Conservation (phyloP, 108 stramenopile genomes). For the Mediolabrus comicus region DNA sequence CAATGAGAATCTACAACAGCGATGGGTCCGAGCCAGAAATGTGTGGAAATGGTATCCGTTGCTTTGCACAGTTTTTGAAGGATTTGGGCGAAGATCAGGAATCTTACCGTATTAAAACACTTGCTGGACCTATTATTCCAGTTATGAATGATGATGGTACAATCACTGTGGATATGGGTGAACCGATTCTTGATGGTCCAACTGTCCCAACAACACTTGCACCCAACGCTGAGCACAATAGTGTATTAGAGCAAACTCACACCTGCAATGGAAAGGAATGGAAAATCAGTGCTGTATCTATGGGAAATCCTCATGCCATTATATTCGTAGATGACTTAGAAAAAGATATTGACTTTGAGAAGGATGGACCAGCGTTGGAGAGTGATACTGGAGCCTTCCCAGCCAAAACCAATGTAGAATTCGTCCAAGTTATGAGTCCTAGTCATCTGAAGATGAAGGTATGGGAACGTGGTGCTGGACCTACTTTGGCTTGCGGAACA, state of each 20-base stretch:
- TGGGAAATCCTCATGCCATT: slow-evolving; percentile 98
- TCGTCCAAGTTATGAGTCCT: slow-evolving; percentile 87
- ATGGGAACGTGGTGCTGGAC: slow-evolving; percentile 97
- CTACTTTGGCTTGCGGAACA: slow-evolving; percentile 97
- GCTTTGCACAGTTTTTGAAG: slow-evolving; percentile 91
- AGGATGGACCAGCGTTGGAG: slow-evolving; percentile 91
- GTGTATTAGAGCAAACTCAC: slow-evolving; percentile 85
- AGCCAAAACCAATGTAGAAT: slow-evolving; percentile 95
- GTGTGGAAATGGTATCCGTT: slow-evolving; percentile 99
- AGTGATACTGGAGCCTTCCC: slow-evolving; percentile 81
- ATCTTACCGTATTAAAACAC: slow-evolving; percentile 88
- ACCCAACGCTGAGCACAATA: slow-evolving; percentile 73
- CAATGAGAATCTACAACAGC: slow-evolving; percentile 97
- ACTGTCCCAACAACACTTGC: slow-evolving; percentile 88
- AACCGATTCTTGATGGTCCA: slow-evolving; percentile 80
- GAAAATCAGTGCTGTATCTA: slow-evolving; percentile 90
- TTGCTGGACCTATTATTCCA: slow-evolving; percentile 92
- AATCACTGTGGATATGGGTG: slow-evolving; percentile 97
- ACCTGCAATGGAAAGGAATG: slow-evolving; percentile 83
- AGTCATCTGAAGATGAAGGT: slow-evolving; percentile 94
- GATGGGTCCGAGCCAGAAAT: slow-evolving; percentile 97
- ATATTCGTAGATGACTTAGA: slow-evolving; percentile 93
- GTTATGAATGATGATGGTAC: slow-evolving; percentile 90
- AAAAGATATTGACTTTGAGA: slow-evolving; percentile 85
- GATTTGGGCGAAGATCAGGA: slow-evolving; percentile 85